These are phyloP conservation scores for Aurinia saxatilis DNA, from an alignment of 345 rosid genomes.

Conservation along the genomic window DNA sequence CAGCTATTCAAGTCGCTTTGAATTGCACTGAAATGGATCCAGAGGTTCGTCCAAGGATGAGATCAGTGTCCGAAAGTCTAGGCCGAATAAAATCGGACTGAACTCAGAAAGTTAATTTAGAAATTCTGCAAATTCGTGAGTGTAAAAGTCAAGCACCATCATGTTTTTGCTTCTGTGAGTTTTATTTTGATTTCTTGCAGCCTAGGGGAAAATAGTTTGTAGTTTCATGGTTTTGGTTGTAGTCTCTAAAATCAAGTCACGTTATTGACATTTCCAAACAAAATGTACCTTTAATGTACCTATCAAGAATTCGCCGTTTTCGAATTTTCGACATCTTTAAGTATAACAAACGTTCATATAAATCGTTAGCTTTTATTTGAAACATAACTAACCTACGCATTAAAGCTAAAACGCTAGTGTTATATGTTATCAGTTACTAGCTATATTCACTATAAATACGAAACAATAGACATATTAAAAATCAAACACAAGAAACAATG, in stretches of 20 bases:
- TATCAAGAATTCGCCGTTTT: too few relatives aligned
- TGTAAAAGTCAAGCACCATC: neutral
- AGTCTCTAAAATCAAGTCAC: neutral
- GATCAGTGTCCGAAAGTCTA: slow-evolving; percentile 66
- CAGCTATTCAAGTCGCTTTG: slow-evolving; percentile 71
- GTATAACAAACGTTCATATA: too few relatives aligned
- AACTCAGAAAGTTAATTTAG: neutral
- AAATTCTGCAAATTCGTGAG: neutral
- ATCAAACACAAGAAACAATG: neutral
- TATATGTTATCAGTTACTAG: too few relatives aligned
- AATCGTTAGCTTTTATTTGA: too few relatives aligned
- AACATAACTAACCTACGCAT: too few relatives aligned
- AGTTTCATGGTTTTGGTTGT: neutral
- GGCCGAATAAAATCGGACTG: slow-evolving; percentile 52
- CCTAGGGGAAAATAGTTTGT: neutral
- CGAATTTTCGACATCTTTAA: too few relatives aligned
- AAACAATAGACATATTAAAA: too few relatives aligned
- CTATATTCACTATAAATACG: neutral
- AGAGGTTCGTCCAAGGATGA: slow-evolving; percentile 88
- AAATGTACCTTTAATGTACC: too few relatives aligned
- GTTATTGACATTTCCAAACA: neutral
- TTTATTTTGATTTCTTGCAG: neutral
- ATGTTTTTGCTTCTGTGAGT: neutral
- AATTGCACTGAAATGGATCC: slow-evolving; percentile 88
- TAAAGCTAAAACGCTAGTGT: too few relatives aligned